phyloP scores from a whole-genome alignment of 2,329 filamentous ascomycete species.

The Sphaerulina populicola region DNA sequence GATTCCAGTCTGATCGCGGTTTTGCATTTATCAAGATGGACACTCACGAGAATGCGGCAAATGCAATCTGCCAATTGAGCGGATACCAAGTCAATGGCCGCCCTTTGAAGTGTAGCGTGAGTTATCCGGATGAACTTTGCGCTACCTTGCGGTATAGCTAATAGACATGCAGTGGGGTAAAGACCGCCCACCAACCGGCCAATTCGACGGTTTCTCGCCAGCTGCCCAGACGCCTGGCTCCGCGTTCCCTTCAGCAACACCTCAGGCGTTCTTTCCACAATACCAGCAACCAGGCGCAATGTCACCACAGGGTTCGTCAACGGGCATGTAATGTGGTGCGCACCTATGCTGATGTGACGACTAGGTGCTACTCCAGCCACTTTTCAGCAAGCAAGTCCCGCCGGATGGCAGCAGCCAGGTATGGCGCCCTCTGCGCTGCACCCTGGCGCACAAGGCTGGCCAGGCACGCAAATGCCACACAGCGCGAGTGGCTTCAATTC shows the following conservation, averaged over 20 bases:
- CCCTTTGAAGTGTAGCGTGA: constrained; percentile 95
- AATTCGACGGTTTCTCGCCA: constrained; percentile 69
- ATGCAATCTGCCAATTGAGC: constrained; percentile 96
- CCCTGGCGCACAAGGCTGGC: constrained; percentile 37
- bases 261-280: constrained; percentile 79
- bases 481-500: constrained; percentile 76
- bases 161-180: constrained; percentile 75
- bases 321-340: neutral
- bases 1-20: constrained; percentile 94
- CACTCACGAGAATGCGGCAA: constrained; percentile 91
- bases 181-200: constrained; percentile 81
- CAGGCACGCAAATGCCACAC: constrained; percentile 39
- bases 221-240: constrained; percentile 62
- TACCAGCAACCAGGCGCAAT: constrained; percentile 65
- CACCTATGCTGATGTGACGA: constrained; percentile 4
- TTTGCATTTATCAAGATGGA: constrained; percentile 99
- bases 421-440: constrained; percentile 37
- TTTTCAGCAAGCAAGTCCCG: constrained; percentile 57
- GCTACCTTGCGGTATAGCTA: constrained; percentile 24
- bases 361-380: constrained; percentile 45
- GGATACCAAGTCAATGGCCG: constrained; percentile 97
- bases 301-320: constrained; percentile 41
- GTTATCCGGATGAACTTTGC: constrained; percentile 36
- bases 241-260: constrained; percentile 63
- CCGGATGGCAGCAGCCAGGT: constrained; percentile 46